Conservation (phyloP, 106 monocot genomes). For the Xerophyta viscosa region DNA sequence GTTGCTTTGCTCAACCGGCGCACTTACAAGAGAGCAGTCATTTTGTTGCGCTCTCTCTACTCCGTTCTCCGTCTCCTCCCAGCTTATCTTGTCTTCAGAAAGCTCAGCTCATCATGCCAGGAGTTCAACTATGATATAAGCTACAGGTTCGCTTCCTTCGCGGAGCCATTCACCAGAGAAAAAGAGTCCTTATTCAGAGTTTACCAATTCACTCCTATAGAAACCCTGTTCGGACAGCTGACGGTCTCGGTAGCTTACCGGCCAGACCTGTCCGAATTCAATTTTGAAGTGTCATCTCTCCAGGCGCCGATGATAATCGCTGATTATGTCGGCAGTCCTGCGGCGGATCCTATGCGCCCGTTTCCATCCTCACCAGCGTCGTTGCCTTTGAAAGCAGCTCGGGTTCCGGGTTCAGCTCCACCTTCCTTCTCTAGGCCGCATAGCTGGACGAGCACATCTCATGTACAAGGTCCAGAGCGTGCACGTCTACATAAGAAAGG, state of each 20-base stretch:
- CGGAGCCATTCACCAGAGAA: slow-evolving; percentile 49
- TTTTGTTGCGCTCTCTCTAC: slow-evolving; percentile 71
- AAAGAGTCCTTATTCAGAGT: slow-evolving; percentile 42
- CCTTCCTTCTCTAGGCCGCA: slow-evolving; percentile 43
- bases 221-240: slow-evolving; percentile 69
- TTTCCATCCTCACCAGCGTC: slow-evolving; percentile 70
- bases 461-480: too few relatives aligned
- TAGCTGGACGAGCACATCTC: slow-evolving; percentile 53
- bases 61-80: slow-evolving; percentile 65
- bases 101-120: slow-evolving; percentile 44
- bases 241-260: slow-evolving; percentile 56
- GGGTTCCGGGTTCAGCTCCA: slow-evolving; percentile 5
- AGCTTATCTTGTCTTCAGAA: slow-evolving; percentile 41
- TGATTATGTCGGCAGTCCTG: slow-evolving; percentile 92
- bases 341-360: slow-evolving; percentile 61
- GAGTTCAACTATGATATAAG: slow-evolving; percentile 57
- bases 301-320: slow-evolving; percentile 69
- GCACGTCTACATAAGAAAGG: slow-evolving; percentile 13
- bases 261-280: slow-evolving; percentile 46
- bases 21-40: slow-evolving; percentile 71
- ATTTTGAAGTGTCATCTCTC: slow-evolving; percentile 60
- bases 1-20: slow-evolving; percentile 5
- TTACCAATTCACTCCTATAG: slow-evolving; percentile 56
- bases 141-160: slow-evolving; percentile 69
- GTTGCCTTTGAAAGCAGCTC: slow-evolving; percentile 21